Conservation (phyloP, 805 yeast genomes). For the Monosporozyma solicola region DNA sequence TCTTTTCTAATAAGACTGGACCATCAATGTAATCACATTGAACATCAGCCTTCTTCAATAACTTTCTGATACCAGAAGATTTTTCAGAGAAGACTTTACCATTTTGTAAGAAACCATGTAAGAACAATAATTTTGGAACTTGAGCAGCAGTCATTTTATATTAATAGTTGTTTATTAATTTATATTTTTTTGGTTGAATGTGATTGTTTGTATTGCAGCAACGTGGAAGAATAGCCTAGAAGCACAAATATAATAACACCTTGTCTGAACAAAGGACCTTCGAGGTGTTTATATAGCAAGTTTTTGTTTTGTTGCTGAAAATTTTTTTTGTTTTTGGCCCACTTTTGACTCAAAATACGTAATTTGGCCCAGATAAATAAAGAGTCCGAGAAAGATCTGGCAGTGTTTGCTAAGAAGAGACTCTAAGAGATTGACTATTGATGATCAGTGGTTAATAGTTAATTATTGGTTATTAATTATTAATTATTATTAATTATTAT, state of each 20-base stretch:
- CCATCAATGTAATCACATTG: slow-evolving; percentile 74
- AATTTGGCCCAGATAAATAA: neutral
- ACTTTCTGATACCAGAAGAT: slow-evolving; percentile 80
- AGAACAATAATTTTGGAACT: slow-evolving; percentile 52
- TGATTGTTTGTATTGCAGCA: neutral
- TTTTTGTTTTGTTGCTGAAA: neutral
- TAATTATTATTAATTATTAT: too few species aligned
- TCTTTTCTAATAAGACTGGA: slow-evolving; percentile 54
- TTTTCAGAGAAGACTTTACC: slow-evolving; percentile 79
- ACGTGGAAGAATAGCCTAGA: neutral
- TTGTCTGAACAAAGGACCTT: neutral
- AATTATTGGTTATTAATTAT: too few species aligned
- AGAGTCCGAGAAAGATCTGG: neutral
- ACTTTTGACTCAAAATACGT: neutral
- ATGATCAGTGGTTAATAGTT: too few species aligned
- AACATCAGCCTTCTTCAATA: slow-evolving; percentile 52
- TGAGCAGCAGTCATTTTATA: slow-evolving; percentile 6
- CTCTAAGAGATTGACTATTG: too few species aligned
- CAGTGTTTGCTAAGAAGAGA: neutral
- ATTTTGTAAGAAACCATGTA: slow-evolving; percentile 87
- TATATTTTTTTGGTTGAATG: neutral
- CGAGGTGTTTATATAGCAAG: neutral
- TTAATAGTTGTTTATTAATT: too few species aligned
- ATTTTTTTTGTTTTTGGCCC: neutral
- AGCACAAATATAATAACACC: neutral